Evolutionary conservation across 352 stramenopile species (phyloP).

Genomic region (Globisporangium spinosum): DNA sequence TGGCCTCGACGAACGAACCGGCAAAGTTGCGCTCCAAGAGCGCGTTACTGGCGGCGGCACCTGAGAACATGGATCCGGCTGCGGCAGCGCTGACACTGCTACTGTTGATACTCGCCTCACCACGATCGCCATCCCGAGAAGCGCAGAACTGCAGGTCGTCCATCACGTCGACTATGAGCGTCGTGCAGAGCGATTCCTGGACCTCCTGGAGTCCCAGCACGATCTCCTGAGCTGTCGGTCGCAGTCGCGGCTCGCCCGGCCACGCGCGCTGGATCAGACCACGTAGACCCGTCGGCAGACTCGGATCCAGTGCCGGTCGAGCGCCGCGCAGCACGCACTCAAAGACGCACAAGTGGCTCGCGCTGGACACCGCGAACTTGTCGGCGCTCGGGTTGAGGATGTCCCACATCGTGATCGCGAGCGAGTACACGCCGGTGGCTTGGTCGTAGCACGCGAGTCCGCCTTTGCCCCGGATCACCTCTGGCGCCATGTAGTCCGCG

Average conservation of each 20-base stretch:
- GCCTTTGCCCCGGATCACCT: conserved; percentile 40
- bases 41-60: not conserved
- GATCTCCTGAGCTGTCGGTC: no score
- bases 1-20: not conserved
- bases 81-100: not conserved
- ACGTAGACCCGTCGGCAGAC: not conserved
- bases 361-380: not conserved
- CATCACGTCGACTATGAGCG: not conserved
- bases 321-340: not conserved
- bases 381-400: not conserved
- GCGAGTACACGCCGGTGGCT: conserved; percentile 50
- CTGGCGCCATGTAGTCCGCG: conserved; percentile 56
- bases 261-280: not conserved
- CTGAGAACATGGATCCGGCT: not conserved
- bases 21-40: not conserved
- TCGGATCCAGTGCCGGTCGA: not conserved
- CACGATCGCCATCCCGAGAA: not conserved
- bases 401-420: conserved; percentile 13
- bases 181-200: no score
- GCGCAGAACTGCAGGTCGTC: not conserved
- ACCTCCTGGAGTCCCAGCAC: no score
- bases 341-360: not conserved
- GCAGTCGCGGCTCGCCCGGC: no score
- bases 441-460: conserved; percentile 32
- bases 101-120: not conserved